Percentiles rank a stretch among this genome's conserved stretches.
Evolutionary conservation across 305 asterid genomes (phyloP).

Genomic region (Fraxinus latifolia): DNA sequence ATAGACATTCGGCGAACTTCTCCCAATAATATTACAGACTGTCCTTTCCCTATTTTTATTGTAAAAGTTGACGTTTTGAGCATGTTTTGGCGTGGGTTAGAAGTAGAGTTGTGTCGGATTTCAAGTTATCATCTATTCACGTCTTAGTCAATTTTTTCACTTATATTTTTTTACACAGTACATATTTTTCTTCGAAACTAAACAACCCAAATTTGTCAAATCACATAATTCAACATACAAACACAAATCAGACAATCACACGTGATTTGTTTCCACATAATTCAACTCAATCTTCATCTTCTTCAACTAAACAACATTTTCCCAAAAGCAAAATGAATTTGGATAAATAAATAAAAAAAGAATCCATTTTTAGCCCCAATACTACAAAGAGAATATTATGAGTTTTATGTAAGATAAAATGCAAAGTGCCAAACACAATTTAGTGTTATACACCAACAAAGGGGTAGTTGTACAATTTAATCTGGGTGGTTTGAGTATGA

Average conservation of each 20-base stretch:
- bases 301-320: neutral
- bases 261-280: conserved; percentile 6
- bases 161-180: neutral
- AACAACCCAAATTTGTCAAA: conserved; percentile 8
- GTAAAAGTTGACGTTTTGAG: neutral
- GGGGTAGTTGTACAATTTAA: conserved; percentile 15
- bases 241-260: conserved; percentile 12
- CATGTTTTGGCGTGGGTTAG: neutral
- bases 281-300: neutral
- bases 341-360: no score
- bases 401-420: neutral
- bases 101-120: neutral
- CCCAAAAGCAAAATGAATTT: neutral
- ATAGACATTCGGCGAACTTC: neutral
- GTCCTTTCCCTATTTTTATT: neutral
- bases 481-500: conserved; percentile 12
- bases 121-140: neutral
- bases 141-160: neutral
- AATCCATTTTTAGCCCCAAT: neutral
- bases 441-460: conserved; percentile 4
- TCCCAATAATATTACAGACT: neutral
- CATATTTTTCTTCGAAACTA: neutral
- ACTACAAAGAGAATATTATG: neutral
- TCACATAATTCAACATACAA: neutral
- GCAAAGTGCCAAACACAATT: conserved; percentile 18